A percentile compares a stretch with the other conserved stretches of the same genome.
Conservation (phyloP, 2,329 filamentous ascomycete genomes). For the Calonectria pseudoturangicola region DNA sequence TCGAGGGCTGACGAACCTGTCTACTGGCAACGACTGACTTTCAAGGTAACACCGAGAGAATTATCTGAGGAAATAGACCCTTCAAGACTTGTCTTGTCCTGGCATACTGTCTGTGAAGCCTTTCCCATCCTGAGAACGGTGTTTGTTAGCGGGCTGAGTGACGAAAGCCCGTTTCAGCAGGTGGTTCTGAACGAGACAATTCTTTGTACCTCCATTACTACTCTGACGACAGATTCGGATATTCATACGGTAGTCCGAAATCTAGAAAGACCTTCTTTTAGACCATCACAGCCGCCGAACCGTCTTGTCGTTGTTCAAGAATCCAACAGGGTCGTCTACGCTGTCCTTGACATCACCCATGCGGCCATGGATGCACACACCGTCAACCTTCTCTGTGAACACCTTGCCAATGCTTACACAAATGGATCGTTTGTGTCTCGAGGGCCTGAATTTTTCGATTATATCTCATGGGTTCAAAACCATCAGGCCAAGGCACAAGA, state of each 20-base stretch:
- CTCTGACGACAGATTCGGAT: constrained; percentile 15
- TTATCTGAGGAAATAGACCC: constrained; percentile 7
- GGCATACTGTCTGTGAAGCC: constrained; percentile 25
- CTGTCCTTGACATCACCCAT: constrained; percentile 25
- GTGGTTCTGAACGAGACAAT: constrained; percentile 18
- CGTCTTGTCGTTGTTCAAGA: constrained; percentile 24
- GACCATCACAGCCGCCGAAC: constrained; percentile 14
- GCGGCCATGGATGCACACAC: constrained; percentile 20
- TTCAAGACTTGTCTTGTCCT: constrained; percentile 14
- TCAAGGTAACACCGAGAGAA: constrained; percentile 21
- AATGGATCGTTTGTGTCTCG: constrained; percentile 17
- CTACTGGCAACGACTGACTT: constrained; percentile 26
- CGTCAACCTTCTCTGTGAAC: constrained; percentile 23
- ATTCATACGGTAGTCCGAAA: constrained; percentile 22
- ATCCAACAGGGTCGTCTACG: constrained; percentile 18
- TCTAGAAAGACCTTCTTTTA: constrained; percentile 20
- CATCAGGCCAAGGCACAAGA: constrained; percentile 18
- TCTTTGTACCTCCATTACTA: constrained; percentile 3
- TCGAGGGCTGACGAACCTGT: constrained; percentile 17
- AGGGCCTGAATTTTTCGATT: constrained; percentile 18
- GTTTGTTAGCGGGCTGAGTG: constrained; percentile 18
- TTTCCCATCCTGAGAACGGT: constrained; percentile 27
- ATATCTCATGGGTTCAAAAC: constrained; percentile 18
- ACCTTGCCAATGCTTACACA: constrained; percentile 15
- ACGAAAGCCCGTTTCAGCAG: constrained; percentile 24